Evolutionary conservation across 2,329 filamentous ascomycete genomes (phyloP).

Genomic region (Aspergillus carbonarius): DNA sequence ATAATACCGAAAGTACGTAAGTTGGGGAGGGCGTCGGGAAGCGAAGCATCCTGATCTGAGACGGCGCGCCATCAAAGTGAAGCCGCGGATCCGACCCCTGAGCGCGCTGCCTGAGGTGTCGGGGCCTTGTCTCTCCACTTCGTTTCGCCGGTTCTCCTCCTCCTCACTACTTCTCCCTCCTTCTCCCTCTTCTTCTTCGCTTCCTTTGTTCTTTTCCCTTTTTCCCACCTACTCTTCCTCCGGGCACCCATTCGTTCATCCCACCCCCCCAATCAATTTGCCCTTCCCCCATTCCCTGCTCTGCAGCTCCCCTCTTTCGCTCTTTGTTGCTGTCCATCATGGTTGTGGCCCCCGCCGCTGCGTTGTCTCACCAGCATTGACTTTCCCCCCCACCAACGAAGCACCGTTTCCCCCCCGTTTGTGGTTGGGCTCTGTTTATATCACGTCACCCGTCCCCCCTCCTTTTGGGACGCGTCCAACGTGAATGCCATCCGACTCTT

Average conservation of each 20-base stretch:
- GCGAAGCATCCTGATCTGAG: not conserved
- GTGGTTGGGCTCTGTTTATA: constrained; percentile 17
- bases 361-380: constrained; percentile 11
- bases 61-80: constrained; percentile 12
- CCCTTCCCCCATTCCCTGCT: not conserved
- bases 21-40: not conserved
- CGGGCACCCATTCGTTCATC: not conserved
- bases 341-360: constrained; percentile 4
- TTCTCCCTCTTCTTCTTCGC: constrained; percentile 6
- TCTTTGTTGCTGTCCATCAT: constrained; percentile 6
- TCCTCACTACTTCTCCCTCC: not conserved
- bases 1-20: not conserved
- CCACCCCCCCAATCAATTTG: not conserved
- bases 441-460: constrained; percentile 18
- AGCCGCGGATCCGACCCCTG: constrained; percentile 22
- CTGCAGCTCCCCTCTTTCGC: not conserved
- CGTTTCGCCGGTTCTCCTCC: constrained; percentile 1
- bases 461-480: constrained; percentile 4
- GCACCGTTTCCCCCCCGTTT: constrained; percentile 3
- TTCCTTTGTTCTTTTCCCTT: constrained; percentile 3
- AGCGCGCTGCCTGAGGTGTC: constrained; percentile 13
- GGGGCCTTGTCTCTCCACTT: constrained; percentile 10
- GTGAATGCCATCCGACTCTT: not conserved
- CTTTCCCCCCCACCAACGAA: constrained; percentile 7
- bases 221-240: constrained; percentile 3